A percentile compares a stretch with the other conserved stretches of the same genome.
These are phyloP conservation scores for Cyberlindnera subsufficiens DNA, from an alignment of 805 yeast species.

Conservation along the genomic window DNA sequence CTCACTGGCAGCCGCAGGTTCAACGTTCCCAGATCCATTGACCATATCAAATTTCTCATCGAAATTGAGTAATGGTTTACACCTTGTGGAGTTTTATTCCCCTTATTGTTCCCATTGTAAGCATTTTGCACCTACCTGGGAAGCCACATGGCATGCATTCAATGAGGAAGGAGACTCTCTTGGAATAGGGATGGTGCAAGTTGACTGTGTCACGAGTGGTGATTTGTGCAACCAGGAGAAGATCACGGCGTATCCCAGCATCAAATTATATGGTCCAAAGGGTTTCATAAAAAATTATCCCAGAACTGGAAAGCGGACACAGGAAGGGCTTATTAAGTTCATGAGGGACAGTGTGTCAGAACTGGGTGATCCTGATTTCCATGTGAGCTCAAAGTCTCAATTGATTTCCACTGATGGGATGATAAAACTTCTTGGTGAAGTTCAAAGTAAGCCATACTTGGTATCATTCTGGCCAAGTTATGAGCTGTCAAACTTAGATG, in stretches of 20 bases:
- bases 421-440: slow-evolving; percentile 38
- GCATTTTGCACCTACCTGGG: slow-evolving; percentile 79
- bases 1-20: background rate
- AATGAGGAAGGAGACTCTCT: slow-evolving; percentile 37
- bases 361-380: slow-evolving; percentile 31
- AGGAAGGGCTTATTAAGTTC: slow-evolving; percentile 45
- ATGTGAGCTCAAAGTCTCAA: slow-evolving; percentile 36
- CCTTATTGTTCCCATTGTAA: slow-evolving; percentile 87
- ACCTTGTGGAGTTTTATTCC: slow-evolving; percentile 83
- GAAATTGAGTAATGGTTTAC: slow-evolving; percentile 45
- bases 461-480: slow-evolving; percentile 64
- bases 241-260: slow-evolving; percentile 60
- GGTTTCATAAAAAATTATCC: slow-evolving; percentile 46
- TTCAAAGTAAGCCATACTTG: slow-evolving; percentile 41
- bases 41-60: slow-evolving; percentile 44
- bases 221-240: slow-evolving; percentile 74
- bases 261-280: slow-evolving; percentile 63
- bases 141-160: slow-evolving; percentile 48
- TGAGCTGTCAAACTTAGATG: slow-evolving; percentile 31
- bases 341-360: slow-evolving; percentile 49
- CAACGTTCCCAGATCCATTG: slow-evolving; percentile 43
- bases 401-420: slow-evolving; percentile 36
- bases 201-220: slow-evolving; percentile 81
- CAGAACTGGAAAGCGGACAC: slow-evolving; percentile 35
- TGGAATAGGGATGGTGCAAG: slow-evolving; percentile 59